These are phyloP conservation scores for Hyphodiscus sp. DNA, from an alignment of 2,329 filamentous ascomycete species.

Conservation along the genomic window DNA sequence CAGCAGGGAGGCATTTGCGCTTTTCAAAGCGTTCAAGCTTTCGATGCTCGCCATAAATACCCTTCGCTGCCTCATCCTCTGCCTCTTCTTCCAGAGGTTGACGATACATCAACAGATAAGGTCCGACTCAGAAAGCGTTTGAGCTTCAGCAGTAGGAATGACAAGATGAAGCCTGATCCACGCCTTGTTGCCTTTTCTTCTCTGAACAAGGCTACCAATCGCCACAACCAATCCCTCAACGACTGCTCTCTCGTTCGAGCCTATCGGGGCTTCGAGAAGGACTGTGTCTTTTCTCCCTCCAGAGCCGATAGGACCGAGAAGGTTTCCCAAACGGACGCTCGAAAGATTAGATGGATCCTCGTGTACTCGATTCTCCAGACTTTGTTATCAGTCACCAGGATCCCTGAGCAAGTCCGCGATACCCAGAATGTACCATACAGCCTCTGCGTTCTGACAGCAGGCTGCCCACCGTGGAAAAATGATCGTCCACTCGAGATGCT, in stretches of 20 bases:
- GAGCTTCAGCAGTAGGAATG: conserved; percentile 16
- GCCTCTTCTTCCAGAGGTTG: conserved; percentile 52
- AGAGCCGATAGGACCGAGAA: conserved; percentile 52
- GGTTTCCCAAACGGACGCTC: conserved; percentile 56
- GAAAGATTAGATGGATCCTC: conserved; percentile 73
- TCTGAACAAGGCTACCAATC: conserved; percentile 43
- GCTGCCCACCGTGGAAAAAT: conserved; percentile 24
- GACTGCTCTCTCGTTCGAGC: conserved; percentile 52
- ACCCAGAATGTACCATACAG: conserved; percentile 51
- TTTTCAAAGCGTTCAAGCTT: conserved; percentile 59
- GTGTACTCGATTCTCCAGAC: conserved; percentile 69
- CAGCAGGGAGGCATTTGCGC: conserved; percentile 64
- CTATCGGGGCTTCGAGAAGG: conserved; percentile 65
- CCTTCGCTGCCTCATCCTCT: conserved; percentile 56
- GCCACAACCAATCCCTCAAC: conserved; percentile 28
- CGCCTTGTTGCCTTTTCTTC: conserved; percentile 47
- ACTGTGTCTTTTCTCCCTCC: conserved; percentile 41
- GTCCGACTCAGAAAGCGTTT: conserved; percentile 24
- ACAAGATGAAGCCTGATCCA: conserved; percentile 41
- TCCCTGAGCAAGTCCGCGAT: conserved; percentile 56
- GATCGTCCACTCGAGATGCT: conserved; percentile 14
- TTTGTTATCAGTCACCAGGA: conserved; percentile 56
- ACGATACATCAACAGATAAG: conserved; percentile 20
- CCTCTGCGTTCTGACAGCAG: conserved; percentile 21
- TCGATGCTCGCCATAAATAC: conserved; percentile 57